Percentiles rank a stretch among this genome's conserved stretches.
phyloP scores from a whole-genome alignment of 805 yeast genomes.

The Candida hungchunana region DNA sequence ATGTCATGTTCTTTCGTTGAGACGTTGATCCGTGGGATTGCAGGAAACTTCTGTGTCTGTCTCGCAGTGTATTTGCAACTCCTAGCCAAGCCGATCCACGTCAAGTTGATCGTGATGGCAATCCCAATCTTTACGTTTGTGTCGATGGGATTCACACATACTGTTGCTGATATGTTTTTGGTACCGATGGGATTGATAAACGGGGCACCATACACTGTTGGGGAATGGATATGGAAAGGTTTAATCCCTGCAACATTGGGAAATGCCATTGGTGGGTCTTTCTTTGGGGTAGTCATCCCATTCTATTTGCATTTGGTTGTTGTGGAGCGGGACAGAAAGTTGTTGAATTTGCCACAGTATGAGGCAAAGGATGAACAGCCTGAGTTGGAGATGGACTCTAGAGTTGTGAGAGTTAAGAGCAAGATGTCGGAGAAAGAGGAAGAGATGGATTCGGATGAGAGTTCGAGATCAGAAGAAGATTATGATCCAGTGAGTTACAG shows the following conservation, averaged over 20 bases:
- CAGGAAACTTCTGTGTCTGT: constrained; percentile 75
- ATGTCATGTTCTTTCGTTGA: constrained; percentile 50
- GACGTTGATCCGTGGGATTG: constrained; percentile 64
- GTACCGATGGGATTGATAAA: constrained; percentile 64
- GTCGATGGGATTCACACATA: constrained; percentile 73
- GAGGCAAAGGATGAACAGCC: constrained; percentile 81
- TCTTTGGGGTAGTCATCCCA: constrained; percentile 61
- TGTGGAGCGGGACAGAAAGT: constrained; percentile 64
- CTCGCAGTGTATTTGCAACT: constrained; percentile 73
- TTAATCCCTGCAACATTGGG: constrained; percentile 71
- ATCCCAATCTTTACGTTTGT: constrained; percentile 77
- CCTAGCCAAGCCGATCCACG: constrained; percentile 77
- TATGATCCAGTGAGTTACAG: constrained; percentile 18
- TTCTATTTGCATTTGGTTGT: constrained; percentile 70
- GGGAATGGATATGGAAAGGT: constrained; percentile 65
- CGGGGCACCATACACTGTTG: constrained; percentile 60
- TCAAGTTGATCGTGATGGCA: constrained; percentile 56
- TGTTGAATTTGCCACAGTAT: constrained; percentile 59
- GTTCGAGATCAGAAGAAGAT: constrained; percentile 1
- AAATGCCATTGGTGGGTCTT: constrained; percentile 72
- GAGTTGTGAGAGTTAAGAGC: constrained; percentile 55
- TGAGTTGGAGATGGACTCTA: constrained; percentile 67
- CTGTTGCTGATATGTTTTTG: constrained; percentile 78
- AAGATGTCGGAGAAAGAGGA: constrained; percentile 7
- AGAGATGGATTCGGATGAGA: constrained; percentile 6